phyloP scores from a whole-genome alignment of 2,329 filamentous ascomycete genomes.

The Colletotrichum noveboracense region DNA sequence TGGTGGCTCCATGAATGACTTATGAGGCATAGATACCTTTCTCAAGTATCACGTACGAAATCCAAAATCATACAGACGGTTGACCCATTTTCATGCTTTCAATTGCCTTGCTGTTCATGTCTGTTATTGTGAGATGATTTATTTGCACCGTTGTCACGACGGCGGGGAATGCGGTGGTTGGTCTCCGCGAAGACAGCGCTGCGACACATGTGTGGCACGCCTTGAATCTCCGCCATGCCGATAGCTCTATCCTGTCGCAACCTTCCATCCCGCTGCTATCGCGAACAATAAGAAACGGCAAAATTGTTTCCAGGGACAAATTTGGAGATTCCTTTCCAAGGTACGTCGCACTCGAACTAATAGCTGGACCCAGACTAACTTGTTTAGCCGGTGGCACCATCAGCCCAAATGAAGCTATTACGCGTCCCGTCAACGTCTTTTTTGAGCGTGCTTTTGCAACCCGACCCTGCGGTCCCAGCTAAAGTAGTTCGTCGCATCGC shows the following conservation, averaged over 20 bases:
- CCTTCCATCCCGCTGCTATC: not conserved
- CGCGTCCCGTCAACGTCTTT: not conserved
- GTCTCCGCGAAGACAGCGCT: not conserved
- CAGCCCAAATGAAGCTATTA: not conserved
- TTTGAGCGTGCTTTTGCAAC: not conserved
- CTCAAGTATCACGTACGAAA: not conserved
- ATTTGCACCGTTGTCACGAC: not conserved
- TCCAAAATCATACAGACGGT: not conserved
- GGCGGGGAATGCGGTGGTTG: not conserved
- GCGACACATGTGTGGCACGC: not conserved
- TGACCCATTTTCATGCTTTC: not conserved
- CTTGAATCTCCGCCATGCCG: not conserved
- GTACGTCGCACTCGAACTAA: not conserved
- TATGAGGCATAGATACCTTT: slow-evolving; percentile 16
- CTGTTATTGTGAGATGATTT: not conserved
- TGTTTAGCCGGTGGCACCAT: not conserved
- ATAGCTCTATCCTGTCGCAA: not conserved
- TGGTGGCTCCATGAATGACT: slow-evolving; percentile 13
- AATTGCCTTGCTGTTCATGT: not conserved
- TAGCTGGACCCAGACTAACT: not conserved
- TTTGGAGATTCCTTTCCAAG: not conserved
- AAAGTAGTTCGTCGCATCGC: not conserved
- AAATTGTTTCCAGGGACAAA: not conserved
- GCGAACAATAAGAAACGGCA: not conserved
- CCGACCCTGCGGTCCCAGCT: not conserved